These are phyloP conservation scores for Golovinomyces cichoracearum DNA, from an alignment of 2,329 filamentous ascomycete genomes.

Conservation along the genomic window DNA sequence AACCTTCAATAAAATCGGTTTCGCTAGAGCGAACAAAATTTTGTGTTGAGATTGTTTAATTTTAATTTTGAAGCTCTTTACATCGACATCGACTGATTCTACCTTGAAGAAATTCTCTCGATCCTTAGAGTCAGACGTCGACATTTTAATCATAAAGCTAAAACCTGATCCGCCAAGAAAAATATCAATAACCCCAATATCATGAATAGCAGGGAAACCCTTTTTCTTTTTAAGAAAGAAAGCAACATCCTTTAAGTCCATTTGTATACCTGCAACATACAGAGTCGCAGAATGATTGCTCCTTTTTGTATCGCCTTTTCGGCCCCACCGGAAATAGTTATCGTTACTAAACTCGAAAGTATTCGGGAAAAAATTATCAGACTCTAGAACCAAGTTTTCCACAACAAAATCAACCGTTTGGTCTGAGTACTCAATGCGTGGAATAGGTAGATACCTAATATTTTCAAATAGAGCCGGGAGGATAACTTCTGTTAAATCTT, in stretches of 20 bases:
- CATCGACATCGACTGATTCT: conserved; percentile 45
- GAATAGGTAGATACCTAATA: conserved; percentile 71
- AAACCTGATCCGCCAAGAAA: conserved; percentile 68
- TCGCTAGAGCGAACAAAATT: conserved; percentile 61
- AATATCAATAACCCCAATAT: conserved; percentile 72
- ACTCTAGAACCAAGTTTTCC: conserved; percentile 86
- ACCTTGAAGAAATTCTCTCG: conserved; percentile 78
- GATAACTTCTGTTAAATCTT: conserved; percentile 69
- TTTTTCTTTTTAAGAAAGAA: conserved; percentile 91
- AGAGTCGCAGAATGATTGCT: conserved; percentile 60
- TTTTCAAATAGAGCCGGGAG: conserved; percentile 61
- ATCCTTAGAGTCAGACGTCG: conserved; percentile 52
- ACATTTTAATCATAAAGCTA: conserved; percentile 73
- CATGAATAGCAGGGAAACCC: conserved; percentile 68
- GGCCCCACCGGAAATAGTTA: conserved; percentile 86
- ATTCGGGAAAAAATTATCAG: conserved; percentile 91
- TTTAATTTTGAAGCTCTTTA: conserved; percentile 65
- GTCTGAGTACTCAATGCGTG: conserved; percentile 80
- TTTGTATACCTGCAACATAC: conserved; percentile 70
- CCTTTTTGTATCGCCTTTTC: conserved; percentile 61
- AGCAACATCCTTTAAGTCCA: conserved; percentile 71
- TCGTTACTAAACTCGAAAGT: conserved; percentile 67
- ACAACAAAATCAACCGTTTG: conserved; percentile 62
- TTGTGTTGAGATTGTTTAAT: conserved; percentile 91
- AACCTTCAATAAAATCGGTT: conserved; percentile 62